Percentiles rank a stretch among this genome's conserved stretches.
These are phyloP conservation scores for Penicillium lividum DNA, from an alignment of 495 filamentous ascomycete species.

Conservation along the genomic window DNA sequence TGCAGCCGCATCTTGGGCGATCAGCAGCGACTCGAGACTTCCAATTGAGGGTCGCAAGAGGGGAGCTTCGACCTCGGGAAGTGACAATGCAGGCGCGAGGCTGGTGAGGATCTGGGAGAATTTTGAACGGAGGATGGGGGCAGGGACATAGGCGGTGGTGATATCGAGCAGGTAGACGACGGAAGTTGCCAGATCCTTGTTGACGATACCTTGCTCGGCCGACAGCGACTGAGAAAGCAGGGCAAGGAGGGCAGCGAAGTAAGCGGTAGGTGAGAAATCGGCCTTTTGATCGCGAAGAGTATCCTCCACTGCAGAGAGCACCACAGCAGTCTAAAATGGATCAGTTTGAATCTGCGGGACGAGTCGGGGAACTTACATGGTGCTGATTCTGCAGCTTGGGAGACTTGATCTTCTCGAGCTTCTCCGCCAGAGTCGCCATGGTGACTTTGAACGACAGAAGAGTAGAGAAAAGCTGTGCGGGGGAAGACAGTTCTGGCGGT, in stretches of 20 bases:
- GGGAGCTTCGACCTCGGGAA: constrained; percentile 82
- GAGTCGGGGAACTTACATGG: constrained; percentile 58
- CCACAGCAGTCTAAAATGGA: constrained; percentile 69
- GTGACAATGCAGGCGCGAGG: constrained; percentile 78
- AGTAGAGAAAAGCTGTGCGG: constrained; percentile 31
- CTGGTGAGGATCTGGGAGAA: constrained; percentile 89
- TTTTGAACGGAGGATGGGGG: constrained; percentile 83
- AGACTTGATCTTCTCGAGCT: constrained; percentile 92
- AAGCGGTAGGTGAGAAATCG: constrained; percentile 80
- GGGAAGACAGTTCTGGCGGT: constrained; percentile 36
- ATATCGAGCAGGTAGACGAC: constrained; percentile 96
- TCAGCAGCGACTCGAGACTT: constrained; percentile 81
- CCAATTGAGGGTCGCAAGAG: constrained; percentile 87
- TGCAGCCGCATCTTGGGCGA: constrained; percentile 81
- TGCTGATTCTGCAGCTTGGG: constrained; percentile 95
- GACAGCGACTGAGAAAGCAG: constrained; percentile 76
- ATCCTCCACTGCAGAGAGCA: constrained; percentile 88
- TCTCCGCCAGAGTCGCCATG: constrained; percentile 79
- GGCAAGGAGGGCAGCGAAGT: constrained; percentile 94
- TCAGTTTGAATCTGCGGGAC: constrained; percentile 1
- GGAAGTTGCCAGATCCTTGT: constrained; percentile 82
- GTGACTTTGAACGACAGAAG: constrained; percentile 31
- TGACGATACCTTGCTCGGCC: constrained; percentile 60
- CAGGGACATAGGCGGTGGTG: constrained; percentile 77
- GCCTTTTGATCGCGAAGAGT: constrained; percentile 85